Evolutionary conservation across 2,329 filamentous ascomycete species (phyloP).

Genomic region (Xylariaceae sp.): DNA sequence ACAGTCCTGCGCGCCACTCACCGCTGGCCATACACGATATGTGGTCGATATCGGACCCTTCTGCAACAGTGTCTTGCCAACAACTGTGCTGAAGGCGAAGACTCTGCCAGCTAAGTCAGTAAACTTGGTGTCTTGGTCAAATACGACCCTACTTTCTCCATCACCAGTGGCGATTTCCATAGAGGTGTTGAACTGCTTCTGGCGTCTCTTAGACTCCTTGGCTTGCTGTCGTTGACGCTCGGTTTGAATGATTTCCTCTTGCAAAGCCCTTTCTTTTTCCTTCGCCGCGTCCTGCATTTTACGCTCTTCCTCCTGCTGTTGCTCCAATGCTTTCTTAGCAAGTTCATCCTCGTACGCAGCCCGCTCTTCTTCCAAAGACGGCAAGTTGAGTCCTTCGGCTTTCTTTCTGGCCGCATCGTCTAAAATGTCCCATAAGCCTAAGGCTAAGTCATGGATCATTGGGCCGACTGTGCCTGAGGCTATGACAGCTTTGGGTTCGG

Average conservation of each 20-base stretch:
- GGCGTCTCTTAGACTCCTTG: constrained; percentile 60
- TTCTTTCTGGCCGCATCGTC: constrained; percentile 80
- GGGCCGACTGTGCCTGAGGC: constrained; percentile 46
- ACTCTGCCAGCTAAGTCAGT: constrained; percentile 59
- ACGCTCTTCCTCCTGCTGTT: constrained; percentile 48
- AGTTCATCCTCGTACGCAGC: constrained; percentile 73
- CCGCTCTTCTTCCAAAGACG: constrained; percentile 84
- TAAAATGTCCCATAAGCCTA: constrained; percentile 67
- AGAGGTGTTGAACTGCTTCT: constrained; percentile 39
- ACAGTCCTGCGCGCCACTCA: constrained; percentile 48
- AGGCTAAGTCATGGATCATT: constrained; percentile 62
- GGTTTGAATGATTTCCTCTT: constrained; percentile 65
- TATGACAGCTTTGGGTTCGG: constrained; percentile 50
- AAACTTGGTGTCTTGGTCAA: constrained; percentile 62
- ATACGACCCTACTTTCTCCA: constrained; percentile 44
- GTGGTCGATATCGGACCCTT: constrained; percentile 62
- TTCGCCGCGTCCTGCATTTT: constrained; percentile 52
- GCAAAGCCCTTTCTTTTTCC: constrained; percentile 66
- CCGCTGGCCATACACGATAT: constrained; percentile 66
- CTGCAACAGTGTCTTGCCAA: constrained; percentile 61
- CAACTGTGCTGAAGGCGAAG: constrained; percentile 64
- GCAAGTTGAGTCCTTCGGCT: constrained; percentile 68
- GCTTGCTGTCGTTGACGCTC: constrained; percentile 60
- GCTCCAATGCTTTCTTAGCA: constrained; percentile 53
- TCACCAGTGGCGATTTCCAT: constrained; percentile 32